Conservation (phyloP, 352 stramenopile genomes). For the Phytophthora pistaciae region DNA sequence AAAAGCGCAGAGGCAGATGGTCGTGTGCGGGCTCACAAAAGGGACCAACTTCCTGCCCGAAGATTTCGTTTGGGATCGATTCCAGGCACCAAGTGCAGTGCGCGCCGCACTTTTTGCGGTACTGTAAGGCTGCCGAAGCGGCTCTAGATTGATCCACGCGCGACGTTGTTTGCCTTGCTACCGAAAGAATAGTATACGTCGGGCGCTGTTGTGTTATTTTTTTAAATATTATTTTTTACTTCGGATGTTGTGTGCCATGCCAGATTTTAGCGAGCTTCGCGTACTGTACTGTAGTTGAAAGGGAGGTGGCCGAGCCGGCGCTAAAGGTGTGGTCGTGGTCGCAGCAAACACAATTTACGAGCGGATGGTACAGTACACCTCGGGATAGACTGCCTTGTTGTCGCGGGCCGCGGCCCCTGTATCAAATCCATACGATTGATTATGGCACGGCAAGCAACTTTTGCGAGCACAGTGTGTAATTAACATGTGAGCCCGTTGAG, state of each 20-base stretch:
- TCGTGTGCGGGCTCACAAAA: background rate
- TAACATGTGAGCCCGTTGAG: background rate
- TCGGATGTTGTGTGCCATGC: no score
- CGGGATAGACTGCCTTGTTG: background rate
- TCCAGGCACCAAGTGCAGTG: background rate
- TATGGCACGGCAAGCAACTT: background rate
- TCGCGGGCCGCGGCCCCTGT: background rate
- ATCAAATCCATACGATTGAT: background rate
- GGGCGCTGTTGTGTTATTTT: no score
- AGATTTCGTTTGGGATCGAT: background rate
- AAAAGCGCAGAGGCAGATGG: constrained; percentile 1
- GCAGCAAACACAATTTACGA: background rate
- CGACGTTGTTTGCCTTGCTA: background rate
- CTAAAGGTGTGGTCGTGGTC: background rate
- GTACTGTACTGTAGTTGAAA: no score
- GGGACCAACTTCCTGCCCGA: background rate
- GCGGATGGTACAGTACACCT: background rate
- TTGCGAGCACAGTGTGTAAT: background rate
- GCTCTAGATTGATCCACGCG: background rate
- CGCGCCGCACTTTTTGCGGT: background rate
- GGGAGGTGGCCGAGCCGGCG: background rate
- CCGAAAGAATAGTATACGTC: background rate
- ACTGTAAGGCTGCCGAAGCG: background rate
- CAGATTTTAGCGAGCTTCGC: background rate
- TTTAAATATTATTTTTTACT: no score